Evolutionary conservation across 495 filamentous ascomycete genomes (phyloP).

Genomic region (Annulohypoxylon bovei): DNA sequence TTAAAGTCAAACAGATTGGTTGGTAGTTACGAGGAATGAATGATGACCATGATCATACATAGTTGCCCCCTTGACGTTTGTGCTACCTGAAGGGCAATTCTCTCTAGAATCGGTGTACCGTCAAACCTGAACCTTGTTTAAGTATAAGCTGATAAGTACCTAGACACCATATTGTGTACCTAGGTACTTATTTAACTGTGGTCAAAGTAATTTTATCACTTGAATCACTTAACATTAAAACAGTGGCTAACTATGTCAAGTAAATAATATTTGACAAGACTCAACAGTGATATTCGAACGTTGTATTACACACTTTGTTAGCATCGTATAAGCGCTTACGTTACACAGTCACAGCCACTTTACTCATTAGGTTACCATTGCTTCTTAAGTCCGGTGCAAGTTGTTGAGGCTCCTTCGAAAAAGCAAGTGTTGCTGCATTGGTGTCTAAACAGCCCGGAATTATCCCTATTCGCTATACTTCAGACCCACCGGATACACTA

Average conservation of each 20-base stretch:
- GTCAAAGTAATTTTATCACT: not conserved
- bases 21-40: not conserved
- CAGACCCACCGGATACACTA: conserved; percentile 15
- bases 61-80: not conserved
- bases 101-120: not conserved
- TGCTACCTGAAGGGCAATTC: not conserved
- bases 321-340: not conserved
- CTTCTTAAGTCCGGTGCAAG: not conserved
- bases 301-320: not conserved
- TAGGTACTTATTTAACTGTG: not conserved
- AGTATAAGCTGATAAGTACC: not conserved
- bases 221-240: not conserved
- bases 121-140: not conserved
- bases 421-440: conserved; percentile 22
- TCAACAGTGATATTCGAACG: not conserved
- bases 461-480: conserved; percentile 32
- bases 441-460: conserved; percentile 9
- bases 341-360: not conserved
- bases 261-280: not conserved
- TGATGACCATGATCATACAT: not conserved
- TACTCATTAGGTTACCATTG: not conserved
- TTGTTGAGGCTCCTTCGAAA: conserved; percentile 25
- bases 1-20: not conserved
- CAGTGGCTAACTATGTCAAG: not conserved
- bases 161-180: not conserved